Base-by-base conservation (phyloP, 352 stramenopile species). In the Blastocystis sp. region DNA sequence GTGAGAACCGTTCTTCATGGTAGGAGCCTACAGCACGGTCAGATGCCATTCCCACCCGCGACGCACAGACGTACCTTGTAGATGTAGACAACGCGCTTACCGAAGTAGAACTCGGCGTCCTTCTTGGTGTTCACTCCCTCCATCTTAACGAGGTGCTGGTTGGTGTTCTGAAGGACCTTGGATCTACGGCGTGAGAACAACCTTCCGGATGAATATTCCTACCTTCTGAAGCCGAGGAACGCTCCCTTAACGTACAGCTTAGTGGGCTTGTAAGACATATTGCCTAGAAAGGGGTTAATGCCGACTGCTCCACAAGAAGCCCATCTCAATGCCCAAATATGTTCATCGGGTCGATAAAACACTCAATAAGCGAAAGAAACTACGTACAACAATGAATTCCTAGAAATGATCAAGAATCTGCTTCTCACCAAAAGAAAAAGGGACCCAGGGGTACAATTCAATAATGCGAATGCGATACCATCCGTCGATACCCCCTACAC, bases 51-150 rank as follows among this genome's bases (percentile, higher is more conserved):
- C 17, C 68, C 28, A 48, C 17, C 19, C 2, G 7, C 24, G 28
- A 24, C 64, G n/a, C 38, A 10, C 14, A 60, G 24, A 52, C 69
- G 89, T 11, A 90, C 92, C 94, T 99, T 99, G 94, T 98, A 99
- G 91, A 99, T 98, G 94, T 98, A 99, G 60, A 96, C 97, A 90
- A 99, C 94, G 90, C 96, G 96, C 95, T 99, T 99, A 91, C 97
- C 97, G 77, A 99, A 92, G 94, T 99, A 99, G 91, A 99, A 99
- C 90, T 98, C 92, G 64, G 97, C 94, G 89, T 98, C 96, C 91
- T 98, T 95, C 92, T 98, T 98, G 91, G 95, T 95, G 90, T 98
- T 95, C 74, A 98, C 93, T 91, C 96, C 95, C 92, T 98, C 94
- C 92, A 99, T 98, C 93, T 99, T 99, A 91, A 99, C 94, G 70